phyloP scores from a whole-genome alignment of 257 asterid species.

The Salvia hispanica region DNA sequence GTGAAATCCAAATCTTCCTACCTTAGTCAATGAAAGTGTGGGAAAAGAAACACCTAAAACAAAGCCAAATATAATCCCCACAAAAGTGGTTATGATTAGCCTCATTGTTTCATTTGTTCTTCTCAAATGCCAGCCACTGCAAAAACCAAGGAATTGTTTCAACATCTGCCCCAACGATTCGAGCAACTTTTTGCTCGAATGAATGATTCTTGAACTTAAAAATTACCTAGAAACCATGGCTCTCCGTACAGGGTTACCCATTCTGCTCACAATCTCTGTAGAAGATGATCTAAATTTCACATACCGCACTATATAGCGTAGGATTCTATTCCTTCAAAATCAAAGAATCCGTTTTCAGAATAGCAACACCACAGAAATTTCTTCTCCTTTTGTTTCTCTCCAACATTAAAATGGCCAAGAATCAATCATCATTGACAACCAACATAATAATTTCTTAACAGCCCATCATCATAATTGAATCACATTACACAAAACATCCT shows the following conservation, averaged over 20 bases:
- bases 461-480: neutral
- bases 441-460: neutral
- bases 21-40: constrained; percentile 67
- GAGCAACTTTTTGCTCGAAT: neutral
- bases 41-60: constrained; percentile 87
- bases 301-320: constrained; percentile 28
- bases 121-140: constrained; percentile 52
- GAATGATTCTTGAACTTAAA: constrained; percentile 15
- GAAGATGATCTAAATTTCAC: constrained; percentile 34
- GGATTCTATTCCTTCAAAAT: constrained; percentile 24
- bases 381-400: neutral
- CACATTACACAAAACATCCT: too few relatives aligned
- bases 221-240: constrained; percentile 31
- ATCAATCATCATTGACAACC: constrained; percentile 17
- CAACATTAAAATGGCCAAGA: neutral
- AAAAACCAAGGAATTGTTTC: constrained; percentile 27
- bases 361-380: constrained; percentile 17
- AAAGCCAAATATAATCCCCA: constrained; percentile 79
- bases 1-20: constrained; percentile 30
- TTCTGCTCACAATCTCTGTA: constrained; percentile 34
- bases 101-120: constrained; percentile 78
- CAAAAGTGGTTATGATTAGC: constrained; percentile 65
- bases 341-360: neutral
- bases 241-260: constrained; percentile 52
- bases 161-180: neutral